Evolutionary conservation across 2,329 filamentous ascomycete species (phyloP).

Genomic region (Hypoxylon sp.): DNA sequence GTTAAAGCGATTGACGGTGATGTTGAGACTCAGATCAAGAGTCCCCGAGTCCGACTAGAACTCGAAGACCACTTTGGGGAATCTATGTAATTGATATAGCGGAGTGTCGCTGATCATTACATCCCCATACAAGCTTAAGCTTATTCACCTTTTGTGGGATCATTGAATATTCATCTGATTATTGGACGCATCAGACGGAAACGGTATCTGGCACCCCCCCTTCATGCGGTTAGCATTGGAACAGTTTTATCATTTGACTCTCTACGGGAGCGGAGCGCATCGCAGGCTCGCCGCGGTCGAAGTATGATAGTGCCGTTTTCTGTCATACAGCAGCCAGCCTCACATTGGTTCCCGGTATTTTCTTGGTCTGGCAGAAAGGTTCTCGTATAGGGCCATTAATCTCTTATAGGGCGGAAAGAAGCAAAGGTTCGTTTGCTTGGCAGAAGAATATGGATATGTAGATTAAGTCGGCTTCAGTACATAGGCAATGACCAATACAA

Average conservation of each 20-base stretch:
- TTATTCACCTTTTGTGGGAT: slow-evolving; percentile 46
- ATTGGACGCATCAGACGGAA: slow-evolving; percentile 35
- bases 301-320: slow-evolving; percentile 13
- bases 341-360: slow-evolving; percentile 30
- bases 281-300: slow-evolving; percentile 4
- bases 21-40: slow-evolving; percentile 61
- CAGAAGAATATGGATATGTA: slow-evolving; percentile 28
- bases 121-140: slow-evolving; percentile 13
- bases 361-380: slow-evolving; percentile 26
- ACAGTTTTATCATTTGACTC: slow-evolving; percentile 12
- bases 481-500: slow-evolving; percentile 28
- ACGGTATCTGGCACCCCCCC: slow-evolving; percentile 11
- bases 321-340: slow-evolving; percentile 35
- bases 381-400: slow-evolving; percentile 18
- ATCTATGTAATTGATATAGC: slow-evolving; percentile 35
- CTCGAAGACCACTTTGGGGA: slow-evolving; percentile 43
- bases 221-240: slow-evolving; percentile 28
- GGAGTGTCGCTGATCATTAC: slow-evolving; percentile 14
- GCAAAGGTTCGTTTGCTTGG: slow-evolving; percentile 5
- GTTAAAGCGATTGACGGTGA: slow-evolving; percentile 64
- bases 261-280: background rate
- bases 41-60: slow-evolving; percentile 51
- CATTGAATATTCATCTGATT: slow-evolving; percentile 52
- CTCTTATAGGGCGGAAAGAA: slow-evolving; percentile 14
- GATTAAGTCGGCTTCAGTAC: slow-evolving; percentile 31